Base-by-base conservation (phyloP, 1,284 basidiomycete genomes). In the Mycosarcoma maydis region DNA sequence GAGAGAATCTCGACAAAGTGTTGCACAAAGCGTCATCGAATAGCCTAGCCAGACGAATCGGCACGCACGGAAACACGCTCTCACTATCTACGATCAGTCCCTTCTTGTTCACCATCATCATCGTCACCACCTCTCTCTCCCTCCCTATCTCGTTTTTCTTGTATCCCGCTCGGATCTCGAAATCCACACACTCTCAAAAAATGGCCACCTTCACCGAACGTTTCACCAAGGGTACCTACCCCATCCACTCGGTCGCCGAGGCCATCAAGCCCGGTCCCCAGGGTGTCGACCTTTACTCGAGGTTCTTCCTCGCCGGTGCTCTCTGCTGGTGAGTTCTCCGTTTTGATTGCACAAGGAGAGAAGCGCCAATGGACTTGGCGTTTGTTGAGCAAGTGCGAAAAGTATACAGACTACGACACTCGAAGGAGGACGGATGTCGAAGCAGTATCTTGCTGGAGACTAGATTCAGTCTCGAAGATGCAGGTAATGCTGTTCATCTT, bases 301-400 rank as follows among this genome's bases (percentile, higher is more conserved):
- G 85, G 59, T 86, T 86, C 83, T 85, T 85, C 68, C 80, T 97
- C 69, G 93, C 92, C 80, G 93, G 94, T 88, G 87, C 88, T 73
- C 87, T 95, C 75, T 92, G 94, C 68, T 97, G 75, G 71, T 71
- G 50, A 68, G 71, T 57, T 38, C 22, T 29, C 5, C 36, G 14
- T 30, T 8, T 14, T 30, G 29, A 10, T 30, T 14, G 2, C 29
- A 14, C 9, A 14, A 30, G 14, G 29, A 14, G 9, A 14, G 9
- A 30, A 14, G 9, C 9, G 29, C 4, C 9, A 14, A 30, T 30
- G 9, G 2, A 14, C 29, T 30, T 30, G 7, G 9, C 9, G 29
- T 30, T 30, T 8, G 29, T 30, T 8, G 9, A 7, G 27, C 27
- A 29, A 29, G n/a, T n/a, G n/a, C n/a, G n/a, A n/a, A n/a, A n/a